Evolutionary conservation across 2,329 filamentous ascomycete species (phyloP).

Genomic region (Hirsutella rhossiliensis): DNA sequence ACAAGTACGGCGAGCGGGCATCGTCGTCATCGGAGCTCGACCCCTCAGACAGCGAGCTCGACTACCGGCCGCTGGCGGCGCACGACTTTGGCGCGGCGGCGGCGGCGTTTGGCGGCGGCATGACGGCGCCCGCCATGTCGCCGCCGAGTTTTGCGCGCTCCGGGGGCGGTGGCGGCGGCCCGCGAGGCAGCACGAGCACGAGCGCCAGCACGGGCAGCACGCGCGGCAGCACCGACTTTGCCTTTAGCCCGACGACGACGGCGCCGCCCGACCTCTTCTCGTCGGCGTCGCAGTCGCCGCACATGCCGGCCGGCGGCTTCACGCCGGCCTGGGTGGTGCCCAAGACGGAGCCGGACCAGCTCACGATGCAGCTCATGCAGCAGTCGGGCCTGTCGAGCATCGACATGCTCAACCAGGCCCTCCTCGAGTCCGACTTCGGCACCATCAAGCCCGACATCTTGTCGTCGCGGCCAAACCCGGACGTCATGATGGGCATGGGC

Average conservation of each 20-base stretch:
- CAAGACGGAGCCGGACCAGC: conserved; percentile 8
- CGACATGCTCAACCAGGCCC: conserved; percentile 34
- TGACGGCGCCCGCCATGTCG: conserved; percentile 30
- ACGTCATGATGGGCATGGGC: conserved; percentile 44
- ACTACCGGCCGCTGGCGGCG: background rate
- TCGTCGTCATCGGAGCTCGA: conserved; percentile 39
- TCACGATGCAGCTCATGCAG: conserved; percentile 29
- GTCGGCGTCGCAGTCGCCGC: conserved; percentile 18
- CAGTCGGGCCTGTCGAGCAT: conserved; percentile 29
- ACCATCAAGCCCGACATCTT: conserved; percentile 44
- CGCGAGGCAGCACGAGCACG: conserved; percentile 27
- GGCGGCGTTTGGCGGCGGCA: conserved; percentile 22
- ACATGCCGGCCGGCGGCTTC: conserved; percentile 14
- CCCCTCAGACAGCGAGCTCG: conserved; percentile 40
- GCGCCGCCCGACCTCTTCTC: conserved; percentile 14
- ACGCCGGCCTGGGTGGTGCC: conserved; percentile 16
- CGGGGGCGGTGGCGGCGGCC: too few species aligned
- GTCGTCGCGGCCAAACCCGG: conserved; percentile 36
- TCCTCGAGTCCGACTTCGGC: conserved; percentile 39
- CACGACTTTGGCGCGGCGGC: conserved; percentile 36
- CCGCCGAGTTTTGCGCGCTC: conserved; percentile 44
- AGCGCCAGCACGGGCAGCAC: conserved; percentile 23
- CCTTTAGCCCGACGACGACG: conserved; percentile 16
- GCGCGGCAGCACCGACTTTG: conserved; percentile 22
- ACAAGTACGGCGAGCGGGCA: background rate